Base-by-base conservation (phyloP, 305 asterid genomes). In the Solanum hybrid region DNA sequence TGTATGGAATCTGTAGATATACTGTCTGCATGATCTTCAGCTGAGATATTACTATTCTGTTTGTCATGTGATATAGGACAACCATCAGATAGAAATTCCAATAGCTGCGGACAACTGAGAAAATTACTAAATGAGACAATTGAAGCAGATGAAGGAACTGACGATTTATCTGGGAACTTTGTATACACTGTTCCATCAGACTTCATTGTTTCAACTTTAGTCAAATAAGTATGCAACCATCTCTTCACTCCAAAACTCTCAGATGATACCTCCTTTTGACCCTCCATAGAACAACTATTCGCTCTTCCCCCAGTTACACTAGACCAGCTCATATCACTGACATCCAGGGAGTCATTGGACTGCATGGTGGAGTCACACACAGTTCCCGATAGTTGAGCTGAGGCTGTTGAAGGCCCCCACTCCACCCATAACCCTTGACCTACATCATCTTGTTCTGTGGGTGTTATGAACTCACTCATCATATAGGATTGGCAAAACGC, bases 391-490 rank as follows among this genome's bases (percentile, higher is more conserved):
- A 91, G 92, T 91, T 91, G 94, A 89, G 89, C 90, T 61, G 90
- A 36, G 89, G 90, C 89, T 65, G 89, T 33, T 17, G 94, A 91
- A 8, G 98, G 98, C n/a, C 98, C 99, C 99, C 99, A 97, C 72
- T 95, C 97, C 65, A 94, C 94, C 99, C 98, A 96, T 92, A 29
- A 91, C 90, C 99, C 99, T 92, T 93, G 89, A 87, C 93, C 98
- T 90, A 75, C 90, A 93, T 91, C 93, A 90, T 75, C 89, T 88
- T 88, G 94, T 89, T 90, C 92, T 41, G 87, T 86, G 20, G 93
- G 91, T 90, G 90, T 91, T 87, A 89, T 86, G 26, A 80, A 89
- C 92, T 95, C 93, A 80, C 90, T 81, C 76, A 90, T 90, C 89
- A 83, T 91, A 86, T 87, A 88, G 89, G 91, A 86, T 87, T 92